Percentiles rank a stretch among this genome's conserved stretches.
Conservation (phyloP, 2,329 filamentous ascomycete genomes). For the Fusarium brevicatenulatum region DNA sequence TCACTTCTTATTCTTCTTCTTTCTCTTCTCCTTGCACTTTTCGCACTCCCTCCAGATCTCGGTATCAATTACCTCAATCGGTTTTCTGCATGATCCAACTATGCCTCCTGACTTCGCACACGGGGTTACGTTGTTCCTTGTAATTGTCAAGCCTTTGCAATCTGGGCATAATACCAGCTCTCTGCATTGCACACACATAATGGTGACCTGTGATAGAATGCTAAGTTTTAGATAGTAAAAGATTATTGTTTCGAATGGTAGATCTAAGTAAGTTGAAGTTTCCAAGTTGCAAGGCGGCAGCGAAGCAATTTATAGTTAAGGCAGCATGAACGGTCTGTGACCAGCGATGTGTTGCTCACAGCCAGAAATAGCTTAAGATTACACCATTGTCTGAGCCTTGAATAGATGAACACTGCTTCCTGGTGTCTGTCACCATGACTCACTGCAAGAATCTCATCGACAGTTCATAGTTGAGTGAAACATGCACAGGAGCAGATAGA, state of each 20-base stretch:
- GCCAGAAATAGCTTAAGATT: accelerated
- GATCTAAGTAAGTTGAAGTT: not conserved
- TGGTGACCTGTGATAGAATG: accelerated
- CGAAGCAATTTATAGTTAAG: not conserved
- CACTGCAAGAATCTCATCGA: not conserved
- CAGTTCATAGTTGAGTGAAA: not conserved
- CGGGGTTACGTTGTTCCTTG: not conserved
- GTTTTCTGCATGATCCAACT: not conserved
- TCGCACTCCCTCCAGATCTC: not conserved
- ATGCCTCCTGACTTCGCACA: not conserved
- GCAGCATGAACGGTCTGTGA: accelerated
- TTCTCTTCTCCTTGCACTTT: not conserved
- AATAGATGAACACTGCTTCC: not conserved
- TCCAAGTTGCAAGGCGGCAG: accelerated
- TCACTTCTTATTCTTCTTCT: not conserved
- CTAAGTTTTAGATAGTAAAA: no score
- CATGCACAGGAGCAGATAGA: not conserved
- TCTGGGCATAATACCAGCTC: not conserved
- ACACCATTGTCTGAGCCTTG: accelerated
- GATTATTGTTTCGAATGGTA: no score
- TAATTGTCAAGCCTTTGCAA: not conserved
- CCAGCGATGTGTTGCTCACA: not conserved
- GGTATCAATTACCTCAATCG: not conserved
- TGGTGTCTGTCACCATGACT: not conserved
- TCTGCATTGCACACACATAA: not conserved